These are phyloP conservation scores for Linum lewisii DNA, from an alignment of 345 rosid genomes.

Conservation along the genomic window DNA sequence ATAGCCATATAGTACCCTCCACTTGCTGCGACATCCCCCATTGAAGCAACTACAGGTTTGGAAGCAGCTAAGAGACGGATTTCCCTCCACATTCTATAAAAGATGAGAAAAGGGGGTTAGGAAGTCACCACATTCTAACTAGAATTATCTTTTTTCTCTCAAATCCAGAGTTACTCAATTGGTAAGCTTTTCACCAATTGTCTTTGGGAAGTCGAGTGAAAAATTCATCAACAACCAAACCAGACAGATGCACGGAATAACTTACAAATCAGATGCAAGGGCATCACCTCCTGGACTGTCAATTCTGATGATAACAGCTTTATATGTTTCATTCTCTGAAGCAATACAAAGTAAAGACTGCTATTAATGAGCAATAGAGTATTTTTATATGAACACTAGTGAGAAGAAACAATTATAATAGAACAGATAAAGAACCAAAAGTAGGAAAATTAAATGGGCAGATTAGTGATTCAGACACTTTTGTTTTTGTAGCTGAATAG, in stretches of 20 bases:
- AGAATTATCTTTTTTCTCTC: too few relatives aligned
- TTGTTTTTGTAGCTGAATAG: too few relatives aligned
- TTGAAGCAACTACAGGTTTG: slow-evolving; percentile 85
- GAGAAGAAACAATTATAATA: neutral
- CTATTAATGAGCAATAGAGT: neutral
- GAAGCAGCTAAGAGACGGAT: slow-evolving; percentile 68
- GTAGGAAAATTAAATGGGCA: neutral
- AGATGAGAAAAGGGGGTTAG: neutral
- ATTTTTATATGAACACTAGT: too few relatives aligned
- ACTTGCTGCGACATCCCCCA: slow-evolving; percentile 92
- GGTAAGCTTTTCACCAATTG: too few relatives aligned
- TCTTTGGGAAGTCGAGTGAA: too few relatives aligned
- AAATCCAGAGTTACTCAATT: too few relatives aligned
- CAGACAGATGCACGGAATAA: slow-evolving; percentile 10
- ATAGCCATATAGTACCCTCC: slow-evolving; percentile 99
- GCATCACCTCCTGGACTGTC: slow-evolving; percentile 99
- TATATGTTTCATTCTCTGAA: slow-evolving; percentile 61
- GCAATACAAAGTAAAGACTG: slow-evolving; percentile 1
- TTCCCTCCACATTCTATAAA: slow-evolving; percentile 89
- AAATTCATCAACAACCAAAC: too few relatives aligned
- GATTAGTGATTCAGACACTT: neutral
- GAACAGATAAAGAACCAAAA: slow-evolving; percentile 10
- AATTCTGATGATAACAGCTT: slow-evolving; percentile 83
- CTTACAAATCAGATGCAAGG: slow-evolving; percentile 98
- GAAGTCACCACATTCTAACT: too few relatives aligned